Evolutionary conservation across 257 asterid species (phyloP).

Genomic region (Paraleonurus japonicus): DNA sequence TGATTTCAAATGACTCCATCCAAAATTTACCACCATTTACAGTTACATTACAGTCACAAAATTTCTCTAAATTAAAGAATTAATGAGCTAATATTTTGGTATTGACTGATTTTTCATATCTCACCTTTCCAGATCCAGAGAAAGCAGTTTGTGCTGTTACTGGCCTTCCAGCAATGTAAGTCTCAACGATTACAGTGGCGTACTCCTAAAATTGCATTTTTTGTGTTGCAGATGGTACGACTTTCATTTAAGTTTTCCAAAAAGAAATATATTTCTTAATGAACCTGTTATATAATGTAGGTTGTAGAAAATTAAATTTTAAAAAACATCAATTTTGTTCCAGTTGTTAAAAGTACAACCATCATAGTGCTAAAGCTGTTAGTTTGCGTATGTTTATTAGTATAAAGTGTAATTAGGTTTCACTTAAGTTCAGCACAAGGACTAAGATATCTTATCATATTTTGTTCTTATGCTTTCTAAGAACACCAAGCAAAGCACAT

Average conservation of each 20-base stretch:
- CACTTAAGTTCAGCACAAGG: not conserved
- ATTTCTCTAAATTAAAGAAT: too few relatives aligned
- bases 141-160: conserved; percentile 80
- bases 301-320: not conserved
- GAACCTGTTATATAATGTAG: conserved; percentile 2
- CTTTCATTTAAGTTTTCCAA: not conserved
- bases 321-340: not conserved
- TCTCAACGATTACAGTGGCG: not conserved
- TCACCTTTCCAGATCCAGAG: conserved; percentile 64
- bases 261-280: not conserved
- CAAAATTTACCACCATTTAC: too few relatives aligned
- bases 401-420: not conserved
- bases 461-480: not conserved
- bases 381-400: not conserved
- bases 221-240: not conserved
- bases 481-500: too few relatives aligned
- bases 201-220: not conserved
- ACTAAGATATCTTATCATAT: not conserved
- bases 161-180: conserved; percentile 82
- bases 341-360: conserved; percentile 9
- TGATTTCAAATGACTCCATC: too few relatives aligned
- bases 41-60: too few relatives aligned
- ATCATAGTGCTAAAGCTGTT: not conserved
- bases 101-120: conserved; percentile 24
- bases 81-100: not conserved